Percentiles rank a stretch among this genome's conserved stretches.
Evolutionary conservation across 1,284 basidiomycete species (phyloP).

Genomic region (Apiotrichum porosum): DNA sequence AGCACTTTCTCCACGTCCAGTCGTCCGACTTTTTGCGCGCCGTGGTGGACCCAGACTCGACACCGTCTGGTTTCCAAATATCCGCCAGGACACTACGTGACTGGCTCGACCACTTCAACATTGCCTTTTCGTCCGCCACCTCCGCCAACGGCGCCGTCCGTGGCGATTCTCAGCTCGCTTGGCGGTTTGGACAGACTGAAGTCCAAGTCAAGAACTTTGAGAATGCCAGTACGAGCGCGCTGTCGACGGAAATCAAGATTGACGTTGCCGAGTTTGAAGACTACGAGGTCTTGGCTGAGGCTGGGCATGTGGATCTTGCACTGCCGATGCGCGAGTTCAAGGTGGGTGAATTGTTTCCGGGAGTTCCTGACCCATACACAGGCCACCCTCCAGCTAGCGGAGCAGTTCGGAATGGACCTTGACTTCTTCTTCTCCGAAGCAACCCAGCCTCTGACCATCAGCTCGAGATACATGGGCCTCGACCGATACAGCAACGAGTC

Average conservation of each 20-base stretch:
- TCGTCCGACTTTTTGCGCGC: slow-evolving; percentile 41
- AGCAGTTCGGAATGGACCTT: slow-evolving; percentile 40
- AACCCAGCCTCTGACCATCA: slow-evolving; percentile 43
- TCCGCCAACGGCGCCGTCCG: slow-evolving; percentile 8
- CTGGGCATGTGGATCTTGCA: slow-evolving; percentile 34
- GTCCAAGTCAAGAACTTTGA: slow-evolving; percentile 45
- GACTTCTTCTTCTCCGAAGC: slow-evolving; percentile 41
- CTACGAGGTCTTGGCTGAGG: slow-evolving; percentile 26
- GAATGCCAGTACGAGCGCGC: slow-evolving; percentile 2
- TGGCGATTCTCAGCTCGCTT: slow-evolving; percentile 41
- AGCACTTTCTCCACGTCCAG: slow-evolving; percentile 44
- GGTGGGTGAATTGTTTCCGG: slow-evolving; percentile 21
- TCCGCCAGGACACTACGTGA: slow-evolving; percentile 39
- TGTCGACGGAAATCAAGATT: slow-evolving; percentile 44
- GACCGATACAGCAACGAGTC: slow-evolving; percentile 24
- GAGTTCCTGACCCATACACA: slow-evolving; percentile 10
- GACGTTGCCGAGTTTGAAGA: slow-evolving; percentile 42
- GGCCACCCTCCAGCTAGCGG: slow-evolving; percentile 43
- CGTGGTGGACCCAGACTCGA: slow-evolving; percentile 39
- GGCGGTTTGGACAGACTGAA: slow-evolving; percentile 39
- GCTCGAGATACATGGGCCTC: slow-evolving; percentile 14
- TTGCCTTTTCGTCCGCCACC: slow-evolving; percentile 17
- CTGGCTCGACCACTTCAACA: slow-evolving; percentile 47
- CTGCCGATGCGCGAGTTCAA: slow-evolving; percentile 49
- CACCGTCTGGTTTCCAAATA: slow-evolving; percentile 40